A percentile compares a stretch with the other conserved stretches of the same genome.
phyloP scores from a whole-genome alignment of 2,329 filamentous ascomycete species.

The Fusarium cyanostomum region DNA sequence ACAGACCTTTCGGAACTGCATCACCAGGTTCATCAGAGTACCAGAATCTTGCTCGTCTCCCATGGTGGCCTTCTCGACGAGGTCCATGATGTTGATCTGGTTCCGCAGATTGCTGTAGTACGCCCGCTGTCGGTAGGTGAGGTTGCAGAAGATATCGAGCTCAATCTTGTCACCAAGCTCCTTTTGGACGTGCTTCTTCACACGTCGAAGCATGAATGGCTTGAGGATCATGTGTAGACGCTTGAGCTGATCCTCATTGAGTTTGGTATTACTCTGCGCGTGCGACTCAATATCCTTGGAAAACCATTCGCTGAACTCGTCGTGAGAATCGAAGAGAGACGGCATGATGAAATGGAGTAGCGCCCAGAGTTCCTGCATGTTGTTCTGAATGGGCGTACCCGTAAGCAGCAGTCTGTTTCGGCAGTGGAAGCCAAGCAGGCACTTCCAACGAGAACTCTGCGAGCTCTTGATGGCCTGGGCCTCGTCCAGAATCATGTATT shows the following conservation, averaged over 20 bases:
- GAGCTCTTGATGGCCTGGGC: conserved; percentile 99
- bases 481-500: conserved; percentile 99
- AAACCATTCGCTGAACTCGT: conserved; percentile 94
- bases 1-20: conserved; percentile 99
- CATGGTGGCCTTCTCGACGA: conserved; percentile 95
- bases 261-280: conserved; percentile 98
- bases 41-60: conserved; percentile 95
- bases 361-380: conserved; percentile 99
- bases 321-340: conserved; percentile 94
- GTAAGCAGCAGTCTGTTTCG: conserved; percentile 93
- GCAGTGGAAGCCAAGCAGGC: conserved; percentile 90
- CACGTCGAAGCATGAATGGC: conserved; percentile 98
- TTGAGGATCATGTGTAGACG: conserved; percentile 99
- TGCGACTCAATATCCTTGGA: conserved; percentile 98
- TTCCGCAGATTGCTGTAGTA: conserved; percentile 93
- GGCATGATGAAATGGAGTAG: conserved; percentile 99
- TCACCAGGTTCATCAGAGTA: conserved; percentile 98
- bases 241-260: conserved; percentile 97
- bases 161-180: conserved; percentile 99
- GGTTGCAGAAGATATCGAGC: conserved; percentile 92
- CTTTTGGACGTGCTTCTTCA: conserved; percentile 99
- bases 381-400: conserved; percentile 98
- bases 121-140: conserved; percentile 94
- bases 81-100: conserved; percentile 98
- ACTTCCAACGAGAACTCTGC: conserved; percentile 96